phyloP scores from a whole-genome alignment of 306 rosid species.

The Leucaena leucocephala region DNA sequence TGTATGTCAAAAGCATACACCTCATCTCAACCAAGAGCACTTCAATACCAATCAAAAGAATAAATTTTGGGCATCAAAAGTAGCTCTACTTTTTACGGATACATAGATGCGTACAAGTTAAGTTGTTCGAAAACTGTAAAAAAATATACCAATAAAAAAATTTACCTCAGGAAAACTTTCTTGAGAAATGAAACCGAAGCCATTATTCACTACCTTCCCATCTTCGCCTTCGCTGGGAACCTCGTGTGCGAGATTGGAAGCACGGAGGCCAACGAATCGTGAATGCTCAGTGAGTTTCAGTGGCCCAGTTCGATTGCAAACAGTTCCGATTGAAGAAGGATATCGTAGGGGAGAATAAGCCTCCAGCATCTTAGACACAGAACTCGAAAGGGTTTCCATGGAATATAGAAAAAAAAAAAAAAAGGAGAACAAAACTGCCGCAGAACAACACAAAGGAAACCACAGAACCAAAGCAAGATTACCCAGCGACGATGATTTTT shows the following conservation, averaged over 20 bases:
- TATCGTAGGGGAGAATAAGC: slow-evolving; percentile 18
- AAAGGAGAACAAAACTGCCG: not conserved
- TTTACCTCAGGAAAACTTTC: slow-evolving; percentile 51
- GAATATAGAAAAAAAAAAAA: not conserved
- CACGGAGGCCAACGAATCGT: slow-evolving; percentile 38
- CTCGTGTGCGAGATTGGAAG: slow-evolving; percentile 43
- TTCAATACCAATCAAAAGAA: slow-evolving; percentile 4
- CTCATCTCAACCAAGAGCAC: not conserved
- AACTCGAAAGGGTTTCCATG: slow-evolving; percentile 70
- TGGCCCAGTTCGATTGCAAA: slow-evolving; percentile 42
- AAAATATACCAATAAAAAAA: not conserved
- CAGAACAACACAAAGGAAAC: not conserved
- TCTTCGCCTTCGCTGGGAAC: slow-evolving; percentile 54
- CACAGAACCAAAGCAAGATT: not conserved
- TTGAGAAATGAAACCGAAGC: slow-evolving; percentile 39
- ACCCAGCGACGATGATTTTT: not conserved
- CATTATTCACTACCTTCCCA: slow-evolving; percentile 38
- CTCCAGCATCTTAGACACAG: slow-evolving; percentile 54
- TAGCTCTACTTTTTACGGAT: not conserved
- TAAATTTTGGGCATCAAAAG: not conserved
- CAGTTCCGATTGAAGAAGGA: slow-evolving; percentile 40
- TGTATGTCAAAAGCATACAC: no score
- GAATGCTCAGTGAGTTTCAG: slow-evolving; percentile 42
- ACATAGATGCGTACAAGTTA: not conserved
- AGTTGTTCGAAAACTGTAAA: not conserved